Evolutionary conservation across 208 protist genomes (phyloP).

Genomic region (Acanthamoeba rhysodes): DNA sequence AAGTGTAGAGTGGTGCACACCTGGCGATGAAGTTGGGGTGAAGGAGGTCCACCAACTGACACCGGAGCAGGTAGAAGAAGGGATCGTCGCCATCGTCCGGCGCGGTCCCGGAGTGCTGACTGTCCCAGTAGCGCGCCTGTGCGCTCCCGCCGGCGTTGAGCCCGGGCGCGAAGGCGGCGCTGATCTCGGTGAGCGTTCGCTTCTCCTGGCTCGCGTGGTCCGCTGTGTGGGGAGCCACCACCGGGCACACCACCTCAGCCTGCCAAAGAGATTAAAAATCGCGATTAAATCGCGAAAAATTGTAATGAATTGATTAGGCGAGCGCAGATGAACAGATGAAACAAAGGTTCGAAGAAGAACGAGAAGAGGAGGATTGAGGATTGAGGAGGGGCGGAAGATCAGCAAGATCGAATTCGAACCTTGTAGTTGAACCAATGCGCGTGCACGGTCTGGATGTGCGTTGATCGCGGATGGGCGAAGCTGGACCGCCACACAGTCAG

Average conservation of each 20-base stretch:
- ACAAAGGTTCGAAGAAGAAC: background rate
- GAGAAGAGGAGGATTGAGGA: background rate
- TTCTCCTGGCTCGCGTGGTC: background rate
- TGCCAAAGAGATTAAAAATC: background rate
- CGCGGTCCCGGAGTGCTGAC: background rate
- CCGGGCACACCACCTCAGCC: slow-evolving; percentile 45
- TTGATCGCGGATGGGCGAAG: slow-evolving; percentile 30
- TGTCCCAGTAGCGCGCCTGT: slow-evolving; percentile 31
- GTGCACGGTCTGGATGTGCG: background rate
- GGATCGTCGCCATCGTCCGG: background rate
- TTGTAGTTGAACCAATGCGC: slow-evolving; percentile 76
- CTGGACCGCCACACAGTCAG: slow-evolving; percentile 19
- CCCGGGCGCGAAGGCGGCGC: background rate
- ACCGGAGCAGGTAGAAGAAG: slow-evolving; percentile 55
- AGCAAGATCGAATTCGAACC: background rate
- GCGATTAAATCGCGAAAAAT: too few species aligned
- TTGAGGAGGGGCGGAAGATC: background rate
- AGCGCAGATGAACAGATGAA: too few species aligned
- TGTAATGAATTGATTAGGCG: background rate
- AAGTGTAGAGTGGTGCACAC: background rate
- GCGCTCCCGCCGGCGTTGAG: background rate
- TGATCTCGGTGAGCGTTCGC: background rate
- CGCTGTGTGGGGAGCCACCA: background rate
- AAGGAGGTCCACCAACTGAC: slow-evolving; percentile 33
- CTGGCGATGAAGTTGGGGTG: slow-evolving; percentile 43